Evolutionary conservation across 164 flowering plant species (phyloP), one percentile per base, ranked within the genome.

Genomic region (Euptelea pleiosperma): DNA sequence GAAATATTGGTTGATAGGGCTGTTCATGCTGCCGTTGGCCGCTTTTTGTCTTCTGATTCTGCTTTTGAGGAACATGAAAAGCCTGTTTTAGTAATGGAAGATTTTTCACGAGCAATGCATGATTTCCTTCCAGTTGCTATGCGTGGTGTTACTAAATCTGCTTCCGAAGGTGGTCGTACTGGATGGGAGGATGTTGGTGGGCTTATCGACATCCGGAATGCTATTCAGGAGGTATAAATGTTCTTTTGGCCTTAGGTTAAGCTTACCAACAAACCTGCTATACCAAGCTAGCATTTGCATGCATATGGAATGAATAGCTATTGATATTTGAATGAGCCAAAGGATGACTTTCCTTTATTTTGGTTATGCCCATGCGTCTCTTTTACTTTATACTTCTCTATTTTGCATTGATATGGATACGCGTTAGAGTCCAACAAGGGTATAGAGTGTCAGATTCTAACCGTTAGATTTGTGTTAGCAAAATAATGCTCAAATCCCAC

Each of bases 111-210:
- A 50, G 99, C 97, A 61, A 83, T 86, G 89, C 67, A 83, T 55
- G 85, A 80, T 39, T 93, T 93, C 52, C 77, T 93, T 52, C 99
- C 99, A 21, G 85, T 86, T 67, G 80, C 95, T 16, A 90, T 88
- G 99, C 97, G 97, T 35, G 96, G 81, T 62, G 74, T 90, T 54
- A 80, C 95, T 29, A 93, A 86, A 71, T 60, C 89, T 65, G 74
- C 85, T 74, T 45, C 83, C 33, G 92, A 86, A 55, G 93, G 79
- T 71, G 85, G 89, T 30, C 92, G 77, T 18, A 62, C 79, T 62
- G 99, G 99, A 43, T 93, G 99, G 99, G 95, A 82, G 42, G 94
- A 90, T 74, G 89, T 93, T 67, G 99, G 99, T 58, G 99, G 99
- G 63, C 96, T 93, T 54, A 46, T 39, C 62, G 84, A 85, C 40